Evolutionary conservation across 75 land plant genomes (phyloP), one percentile per base, ranked within the genome.

Genomic region (Pinus albicaulis): DNA sequence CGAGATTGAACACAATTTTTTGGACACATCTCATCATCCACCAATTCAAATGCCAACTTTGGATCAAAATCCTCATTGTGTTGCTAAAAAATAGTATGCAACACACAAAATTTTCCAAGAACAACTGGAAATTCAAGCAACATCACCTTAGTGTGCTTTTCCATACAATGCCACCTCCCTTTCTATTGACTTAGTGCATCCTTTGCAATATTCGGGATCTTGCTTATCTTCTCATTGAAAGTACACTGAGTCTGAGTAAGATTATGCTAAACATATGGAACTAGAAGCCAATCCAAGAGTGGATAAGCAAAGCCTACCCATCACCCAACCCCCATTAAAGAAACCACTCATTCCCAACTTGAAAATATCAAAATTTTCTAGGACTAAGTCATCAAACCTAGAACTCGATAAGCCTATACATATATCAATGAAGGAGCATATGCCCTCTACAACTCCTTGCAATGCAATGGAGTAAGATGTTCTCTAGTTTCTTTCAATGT

Each of bases 381-480:
- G 78, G n/a, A 96, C 90, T 66, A 86, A 87, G 73, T 93, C 99
- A 74, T 96, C 99, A 7, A 87, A 80, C 90, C 88, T 85, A 34
- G 99, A 96, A 11, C 99, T 97, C 5, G 99, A 97, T 86, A 86
- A 93, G 4, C 99, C 99, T 25, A 96, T 94, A 76, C 92, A 96
- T 2, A 96, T 91, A 77, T 96, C 99, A 31, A 95, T 90, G 77
- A 94, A 96, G 5, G 83, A 83, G 0, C 99, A 94, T 10, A 61
- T 80, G 44, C 84, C 86, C 58, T 96, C 87, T 57, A 93, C 97
- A 58, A 96, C 94, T 2, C 97, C 99, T 66, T 96, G 99, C n/a
- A 96, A 78, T 3, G 99, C 93, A 56, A 96, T 95, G 38, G 99
- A 93, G 77, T 96, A 96, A 4, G 92, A 92, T 5, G 92, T 93